Conservation (phyloP, 1,139 yeast genomes). For the Blastobotrys proliferans region DNA sequence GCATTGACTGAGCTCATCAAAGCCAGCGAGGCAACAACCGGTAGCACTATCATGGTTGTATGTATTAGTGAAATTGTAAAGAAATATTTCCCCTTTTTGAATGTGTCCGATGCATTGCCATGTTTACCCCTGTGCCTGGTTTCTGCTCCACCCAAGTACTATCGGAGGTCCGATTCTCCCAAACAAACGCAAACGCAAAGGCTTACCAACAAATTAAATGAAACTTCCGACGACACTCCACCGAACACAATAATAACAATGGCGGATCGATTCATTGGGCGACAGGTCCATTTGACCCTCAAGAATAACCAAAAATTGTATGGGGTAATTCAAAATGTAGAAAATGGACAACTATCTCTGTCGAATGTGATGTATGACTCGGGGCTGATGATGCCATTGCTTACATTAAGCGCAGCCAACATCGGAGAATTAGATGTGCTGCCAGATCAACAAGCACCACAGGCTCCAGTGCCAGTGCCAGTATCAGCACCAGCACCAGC, state of each 20-base stretch:
- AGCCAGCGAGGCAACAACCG: no score
- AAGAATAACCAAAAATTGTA: constrained; percentile 26
- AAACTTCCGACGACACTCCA: no score
- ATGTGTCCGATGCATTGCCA: no score
- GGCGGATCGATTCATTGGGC: constrained; percentile 28
- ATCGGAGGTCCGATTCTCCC: no score
- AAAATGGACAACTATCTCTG: constrained; percentile 29
- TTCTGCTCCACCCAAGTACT: no score
- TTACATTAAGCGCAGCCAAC: constrained; percentile 26
- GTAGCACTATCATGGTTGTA: no score
- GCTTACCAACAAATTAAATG: no score
- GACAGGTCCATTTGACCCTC: constrained; percentile 29
- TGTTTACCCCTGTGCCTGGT: no score
- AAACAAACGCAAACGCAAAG: no score
- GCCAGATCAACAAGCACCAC: constrained; percentile 13
- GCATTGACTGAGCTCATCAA: no score
- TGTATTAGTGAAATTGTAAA: no score
- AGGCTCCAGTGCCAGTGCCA: background rate
- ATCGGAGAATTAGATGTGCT: constrained; percentile 33
- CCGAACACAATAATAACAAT: background rate
- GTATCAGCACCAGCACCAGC: constrained; percentile 3
- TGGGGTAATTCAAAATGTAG: constrained; percentile 33
- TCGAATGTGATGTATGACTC: constrained; percentile 26
- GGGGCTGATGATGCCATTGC: constrained; percentile 20
- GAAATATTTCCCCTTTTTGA: no score